Evolutionary conservation across 2,329 filamentous ascomycete genomes (phyloP).

Genomic region (Scedosporium aurantiacum): DNA sequence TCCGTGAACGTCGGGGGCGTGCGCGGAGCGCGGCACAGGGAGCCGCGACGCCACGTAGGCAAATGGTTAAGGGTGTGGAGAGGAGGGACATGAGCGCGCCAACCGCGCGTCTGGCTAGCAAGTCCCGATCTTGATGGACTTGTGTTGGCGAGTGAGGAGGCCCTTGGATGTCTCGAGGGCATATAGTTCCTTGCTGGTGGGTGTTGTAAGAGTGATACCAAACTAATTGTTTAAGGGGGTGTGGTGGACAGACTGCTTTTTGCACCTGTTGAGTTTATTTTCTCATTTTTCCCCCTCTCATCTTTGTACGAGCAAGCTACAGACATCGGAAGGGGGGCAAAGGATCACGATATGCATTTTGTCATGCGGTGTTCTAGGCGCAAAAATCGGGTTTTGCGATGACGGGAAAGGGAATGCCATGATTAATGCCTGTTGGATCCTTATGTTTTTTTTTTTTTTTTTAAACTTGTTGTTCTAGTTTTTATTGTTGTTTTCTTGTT

Average conservation of each 20-base stretch:
- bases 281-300: too few species aligned
- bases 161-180: too few species aligned
- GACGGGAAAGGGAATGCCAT: not conserved
- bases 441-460: not conserved
- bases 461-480: not conserved
- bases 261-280: too few species aligned
- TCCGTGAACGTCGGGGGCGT: constrained; percentile 59
- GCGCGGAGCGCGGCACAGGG: constrained; percentile 58
- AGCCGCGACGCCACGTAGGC: constrained; percentile 45
- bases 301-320: too few species aligned
- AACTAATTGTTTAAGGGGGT: too few species aligned
- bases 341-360: not conserved
- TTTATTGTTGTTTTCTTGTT: not conserved
- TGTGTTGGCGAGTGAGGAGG: too few species aligned
- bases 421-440: not conserved
- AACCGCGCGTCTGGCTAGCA: constrained; percentile 19
- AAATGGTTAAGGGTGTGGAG: constrained; percentile 37
- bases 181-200: too few species aligned
- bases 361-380: not conserved
- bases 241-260: too few species aligned
- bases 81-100: constrained; percentile 40
- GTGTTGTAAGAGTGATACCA: too few species aligned
- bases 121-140: not conserved
- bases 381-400: not conserved
- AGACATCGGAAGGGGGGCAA: too few species aligned